phyloP scores from a whole-genome alignment of 2,329 filamentous ascomycete species.

The Curvularia sp. region DNA sequence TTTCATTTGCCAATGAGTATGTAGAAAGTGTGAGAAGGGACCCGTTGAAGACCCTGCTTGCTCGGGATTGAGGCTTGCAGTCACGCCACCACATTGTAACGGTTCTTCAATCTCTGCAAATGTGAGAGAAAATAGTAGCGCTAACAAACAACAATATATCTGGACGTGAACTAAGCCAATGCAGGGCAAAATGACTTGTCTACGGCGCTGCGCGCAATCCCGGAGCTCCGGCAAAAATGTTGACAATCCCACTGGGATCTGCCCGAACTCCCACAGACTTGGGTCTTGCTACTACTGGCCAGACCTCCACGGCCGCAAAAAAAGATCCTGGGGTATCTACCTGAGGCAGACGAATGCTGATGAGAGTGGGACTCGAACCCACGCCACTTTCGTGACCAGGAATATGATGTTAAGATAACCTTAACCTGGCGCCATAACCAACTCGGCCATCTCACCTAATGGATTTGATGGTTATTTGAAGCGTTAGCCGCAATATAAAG shows the following conservation, averaged over 20 bases:
- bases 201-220: background rate
- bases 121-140: background rate
- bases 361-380: constrained; percentile 45
- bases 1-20: background rate
- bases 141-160: background rate
- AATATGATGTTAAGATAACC: constrained; percentile 43
- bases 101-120: background rate
- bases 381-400: constrained; percentile 51
- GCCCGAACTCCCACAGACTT: background rate
- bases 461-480: background rate
- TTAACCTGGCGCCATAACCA: constrained; percentile 50
- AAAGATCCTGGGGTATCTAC: constrained; percentile 30
- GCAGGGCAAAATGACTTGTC: too few relatives aligned
- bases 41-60: background rate
- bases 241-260: background rate
- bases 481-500: too few relatives aligned
- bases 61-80: background rate
- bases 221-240: background rate
- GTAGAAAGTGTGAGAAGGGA: background rate
- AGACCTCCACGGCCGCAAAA: constrained; percentile 8
- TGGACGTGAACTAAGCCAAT: too few relatives aligned
- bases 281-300: background rate
- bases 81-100: background rate
- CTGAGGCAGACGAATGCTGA: constrained; percentile 41
- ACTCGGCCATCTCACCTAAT: constrained; percentile 44